Evolutionary conservation across 352 stramenopile species (phyloP).

Genomic region (Phytophthora pisi): DNA sequence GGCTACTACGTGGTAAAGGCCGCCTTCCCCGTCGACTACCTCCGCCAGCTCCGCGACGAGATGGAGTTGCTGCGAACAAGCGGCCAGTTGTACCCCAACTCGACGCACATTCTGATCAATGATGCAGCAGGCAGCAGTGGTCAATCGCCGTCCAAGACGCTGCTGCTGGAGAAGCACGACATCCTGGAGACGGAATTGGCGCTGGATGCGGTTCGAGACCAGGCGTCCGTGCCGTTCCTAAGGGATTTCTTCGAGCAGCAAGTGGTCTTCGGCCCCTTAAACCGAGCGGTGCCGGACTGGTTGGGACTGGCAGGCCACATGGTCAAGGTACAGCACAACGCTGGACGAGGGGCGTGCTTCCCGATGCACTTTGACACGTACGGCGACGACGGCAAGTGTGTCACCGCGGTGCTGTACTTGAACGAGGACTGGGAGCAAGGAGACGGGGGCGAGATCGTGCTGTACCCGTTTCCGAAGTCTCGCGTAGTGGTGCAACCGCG

Average conservation of each 20-base stretch:
- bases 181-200: conserved; percentile 86
- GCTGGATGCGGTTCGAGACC: conserved; percentile 33
- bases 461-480: conserved; percentile 79
- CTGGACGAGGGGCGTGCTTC: conserved; percentile 80
- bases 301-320: conserved; percentile 55
- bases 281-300: conserved; percentile 43
- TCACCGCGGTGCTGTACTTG: conserved; percentile 87
- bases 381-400: conserved; percentile 79
- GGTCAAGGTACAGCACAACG: conserved; percentile 86
- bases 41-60: conserved; percentile 54
- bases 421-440: conserved; percentile 76
- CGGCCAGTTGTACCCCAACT: conserved; percentile 74
- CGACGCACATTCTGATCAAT: conserved; percentile 75
- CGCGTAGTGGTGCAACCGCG: conserved; percentile 55
- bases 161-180: conserved; percentile 79
- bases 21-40: conserved; percentile 55
- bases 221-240: conserved; percentile 49
- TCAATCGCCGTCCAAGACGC: conserved; percentile 28
- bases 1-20: conserved; percentile 60
- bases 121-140: background rate
- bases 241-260: conserved; percentile 67
- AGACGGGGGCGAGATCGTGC: conserved; percentile 80
- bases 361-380: conserved; percentile 89
- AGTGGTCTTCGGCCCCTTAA: conserved; percentile 53
- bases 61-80: conserved; percentile 47